These are phyloP conservation scores for Fomitopsis pinicola DNA, from an alignment of 1,284 basidiomycete genomes.

Conservation along the genomic window DNA sequence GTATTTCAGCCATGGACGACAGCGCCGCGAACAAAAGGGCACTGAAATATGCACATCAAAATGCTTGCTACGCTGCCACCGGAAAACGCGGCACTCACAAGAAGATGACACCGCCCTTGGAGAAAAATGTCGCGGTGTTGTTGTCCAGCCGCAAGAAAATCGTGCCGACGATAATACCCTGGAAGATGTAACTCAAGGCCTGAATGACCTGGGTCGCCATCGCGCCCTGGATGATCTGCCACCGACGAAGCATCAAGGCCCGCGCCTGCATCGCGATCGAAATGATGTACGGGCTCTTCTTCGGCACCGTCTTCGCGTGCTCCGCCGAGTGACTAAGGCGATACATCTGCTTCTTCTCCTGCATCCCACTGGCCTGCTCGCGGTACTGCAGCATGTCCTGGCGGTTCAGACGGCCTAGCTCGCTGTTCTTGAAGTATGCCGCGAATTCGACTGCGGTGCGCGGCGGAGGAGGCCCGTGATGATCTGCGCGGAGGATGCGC, in stretches of 20 bases:
- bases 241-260: constrained; percentile 60
- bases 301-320: constrained; percentile 33
- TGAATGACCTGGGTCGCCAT: constrained; percentile 36
- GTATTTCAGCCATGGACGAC: constrained; percentile 68
- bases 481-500: constrained; percentile 39
- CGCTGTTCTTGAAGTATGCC: constrained; percentile 40
- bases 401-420: constrained; percentile 34
- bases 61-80: not conserved
- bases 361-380: constrained; percentile 29
- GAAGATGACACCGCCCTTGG: constrained; percentile 75
- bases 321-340: constrained; percentile 47
- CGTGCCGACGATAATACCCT: constrained; percentile 74
- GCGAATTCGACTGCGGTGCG: constrained; percentile 48
- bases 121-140: constrained; percentile 68
- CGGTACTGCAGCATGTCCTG: constrained; percentile 43
- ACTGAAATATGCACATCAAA: constrained; percentile 22
- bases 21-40: constrained; percentile 51
- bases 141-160: constrained; percentile 66
- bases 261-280: constrained; percentile 50
- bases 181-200: constrained; percentile 44
- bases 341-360: constrained; percentile 31
- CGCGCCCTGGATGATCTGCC: constrained; percentile 67
- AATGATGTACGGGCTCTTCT: constrained; percentile 28
- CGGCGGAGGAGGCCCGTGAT: constrained; percentile 37
- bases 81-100: constrained; percentile 39